Evolutionary conservation across 2,329 filamentous ascomycete species (phyloP), one percentile per base, ranked within the genome.

Genomic region (Sporothrix brunneoviolacea): DNA sequence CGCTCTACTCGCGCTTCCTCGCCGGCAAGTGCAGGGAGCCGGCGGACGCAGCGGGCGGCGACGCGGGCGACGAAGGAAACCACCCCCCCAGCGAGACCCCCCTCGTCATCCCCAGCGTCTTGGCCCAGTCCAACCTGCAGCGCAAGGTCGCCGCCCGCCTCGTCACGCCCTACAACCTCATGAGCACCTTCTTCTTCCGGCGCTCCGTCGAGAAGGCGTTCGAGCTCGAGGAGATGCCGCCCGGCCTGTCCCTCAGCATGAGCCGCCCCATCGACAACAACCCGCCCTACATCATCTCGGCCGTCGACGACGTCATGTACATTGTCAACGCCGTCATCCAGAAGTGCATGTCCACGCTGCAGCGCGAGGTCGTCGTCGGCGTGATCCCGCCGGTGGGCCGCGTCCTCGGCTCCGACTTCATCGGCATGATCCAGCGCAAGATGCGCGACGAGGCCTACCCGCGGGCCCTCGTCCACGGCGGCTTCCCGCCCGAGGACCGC

Each of bases 251-350:
- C 0, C 73, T 98, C 30, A 88, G 84, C 62, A 74, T 84, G 37
- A 83, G 77, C 61, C 86, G 77, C 61, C 75, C 84, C 4, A 74
- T 95, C 38, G 46, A 45, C 39, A 81, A 83, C 52, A 89, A 90
- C 59, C 80, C 89, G 3, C 93, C 93, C 1, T 94, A 88, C 62
- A 95, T 98, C 60, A 91, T 93, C 38, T 90, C 91, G 2, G 91
- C 91, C 0, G 91, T 98, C 8, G 93, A 98, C 70, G 93, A 96
- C 69, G 90, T 97, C 62, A 97, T 98, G 91, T 98, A 97, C 68
- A 96, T 98, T 60, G 88, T 95, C 64, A 95, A 94, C 64, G 85
- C 91, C 45, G 86, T 97, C 30, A 75, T 97, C 8, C 86, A 94
- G 57, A 84, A 91, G 57, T 87, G 89, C 0, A 74, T 97, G 19